Evolutionary conservation across 805 yeast species (phyloP).

Genomic region (Cephaloascus albidus): DNA sequence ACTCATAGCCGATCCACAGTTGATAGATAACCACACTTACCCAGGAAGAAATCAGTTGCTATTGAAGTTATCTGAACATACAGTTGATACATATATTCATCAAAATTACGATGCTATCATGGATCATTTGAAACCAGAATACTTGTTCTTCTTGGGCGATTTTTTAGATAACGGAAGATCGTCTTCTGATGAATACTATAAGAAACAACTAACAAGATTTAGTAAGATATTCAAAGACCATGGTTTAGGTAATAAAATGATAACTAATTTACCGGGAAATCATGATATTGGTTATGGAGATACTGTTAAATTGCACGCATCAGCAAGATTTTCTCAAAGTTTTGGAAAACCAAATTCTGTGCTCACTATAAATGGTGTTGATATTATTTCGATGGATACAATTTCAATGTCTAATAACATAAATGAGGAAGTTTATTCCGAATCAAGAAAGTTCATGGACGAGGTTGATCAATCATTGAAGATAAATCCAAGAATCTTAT

Average conservation of each 20-base stretch:
- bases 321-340: conserved; percentile 16
- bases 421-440: conserved; percentile 17
- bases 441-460: conserved; percentile 46
- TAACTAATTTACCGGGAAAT: conserved; percentile 57
- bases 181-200: conserved; percentile 19
- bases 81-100: conserved; percentile 27
- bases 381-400: conserved; percentile 56
- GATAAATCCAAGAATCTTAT: conserved; percentile 50
- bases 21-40: conserved; percentile 33
- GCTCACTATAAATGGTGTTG: conserved; percentile 18
- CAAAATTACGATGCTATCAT: conserved; percentile 26
- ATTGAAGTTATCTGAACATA: conserved; percentile 25
- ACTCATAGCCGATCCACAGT: conserved; percentile 33
- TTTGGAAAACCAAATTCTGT: conserved; percentile 24
- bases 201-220: conserved; percentile 19
- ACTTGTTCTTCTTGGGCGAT: conserved; percentile 30
- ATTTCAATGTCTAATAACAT: conserved; percentile 65
- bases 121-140: conserved; percentile 21
- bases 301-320: conserved; percentile 32
- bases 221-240: conserved; percentile 16
- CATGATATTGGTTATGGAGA: conserved; percentile 95
- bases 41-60: conserved; percentile 24
- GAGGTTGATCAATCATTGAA: conserved; percentile 9
- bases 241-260: conserved; percentile 7
- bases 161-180: conserved; percentile 31